Evolutionary conservation across 371 early-diverging fungal species (phyloP).

Genomic region (Enterospora canceri): DNA sequence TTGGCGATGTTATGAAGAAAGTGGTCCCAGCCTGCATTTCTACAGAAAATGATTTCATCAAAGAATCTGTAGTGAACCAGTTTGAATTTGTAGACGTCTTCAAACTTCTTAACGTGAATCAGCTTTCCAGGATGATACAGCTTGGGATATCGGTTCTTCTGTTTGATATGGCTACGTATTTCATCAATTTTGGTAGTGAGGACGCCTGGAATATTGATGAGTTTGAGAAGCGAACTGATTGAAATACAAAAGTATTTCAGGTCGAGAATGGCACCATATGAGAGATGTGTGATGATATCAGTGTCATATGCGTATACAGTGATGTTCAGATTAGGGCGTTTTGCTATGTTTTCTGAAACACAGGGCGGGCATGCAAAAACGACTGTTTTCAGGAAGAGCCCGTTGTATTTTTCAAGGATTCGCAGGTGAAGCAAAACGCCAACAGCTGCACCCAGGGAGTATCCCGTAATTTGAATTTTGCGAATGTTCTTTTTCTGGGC

Average conservation of each 20-base stretch:
- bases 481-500: conserved; percentile 7
- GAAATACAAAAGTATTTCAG: conserved; percentile 48
- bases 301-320: conserved; percentile 42
- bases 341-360: conserved; percentile 33
- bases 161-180: conserved; percentile 33
- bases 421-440: conserved; percentile 40
- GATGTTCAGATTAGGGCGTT: conserved; percentile 12
- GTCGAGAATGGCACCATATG: conserved; percentile 49
- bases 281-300: conserved; percentile 50
- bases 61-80: conserved; percentile 9
- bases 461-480: conserved; percentile 45
- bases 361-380: conserved; percentile 35
- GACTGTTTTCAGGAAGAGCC: conserved; percentile 9
- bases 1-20: conserved; percentile 1
- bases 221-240: conserved; percentile 27
- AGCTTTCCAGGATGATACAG: conserved; percentile 52
- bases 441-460: conserved; percentile 54
- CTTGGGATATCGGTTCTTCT: conserved; percentile 34
- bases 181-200: conserved; percentile 35
- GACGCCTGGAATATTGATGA: conserved; percentile 19
- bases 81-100: conserved; percentile 2
- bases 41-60: conserved; percentile 1
- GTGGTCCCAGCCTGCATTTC: conserved; percentile 7
- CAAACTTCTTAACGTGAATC: conserved; percentile 30
- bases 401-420: conserved; percentile 10